Evolutionary conservation across 257 asterid species (phyloP).

Genomic region (Scutellaria baicalensis): DNA sequence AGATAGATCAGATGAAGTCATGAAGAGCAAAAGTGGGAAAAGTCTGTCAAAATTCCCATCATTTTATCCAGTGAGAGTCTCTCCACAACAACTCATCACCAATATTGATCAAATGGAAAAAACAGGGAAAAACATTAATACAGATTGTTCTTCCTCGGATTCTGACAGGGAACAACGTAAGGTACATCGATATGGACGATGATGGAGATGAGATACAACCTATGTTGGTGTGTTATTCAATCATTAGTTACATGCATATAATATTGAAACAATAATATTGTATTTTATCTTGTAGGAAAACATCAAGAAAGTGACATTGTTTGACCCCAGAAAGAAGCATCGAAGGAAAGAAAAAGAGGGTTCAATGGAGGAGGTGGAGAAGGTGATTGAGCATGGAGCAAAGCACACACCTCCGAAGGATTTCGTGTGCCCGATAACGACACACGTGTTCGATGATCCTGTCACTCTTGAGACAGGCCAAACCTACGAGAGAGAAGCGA

Average conservation of each 20-base stretch:
- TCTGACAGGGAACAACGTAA: slow-evolving; percentile 27
- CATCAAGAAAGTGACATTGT: slow-evolving; percentile 31
- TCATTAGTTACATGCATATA: not conserved
- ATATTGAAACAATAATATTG: not conserved
- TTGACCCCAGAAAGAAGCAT: slow-evolving; percentile 9
- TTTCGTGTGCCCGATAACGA: slow-evolving; percentile 81
- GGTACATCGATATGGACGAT: slow-evolving; percentile 44
- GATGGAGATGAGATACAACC: not conserved
- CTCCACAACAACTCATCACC: slow-evolving; percentile 32
- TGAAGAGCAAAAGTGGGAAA: slow-evolving; percentile 15
- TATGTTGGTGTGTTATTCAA: not conserved
- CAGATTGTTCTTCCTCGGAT: slow-evolving; percentile 34
- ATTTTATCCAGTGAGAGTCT: slow-evolving; percentile 57
- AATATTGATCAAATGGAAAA: slow-evolving; percentile 24
- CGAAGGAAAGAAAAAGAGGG: too few species aligned
- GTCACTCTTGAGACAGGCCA: slow-evolving; percentile 88
- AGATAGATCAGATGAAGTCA: slow-evolving; percentile 40
- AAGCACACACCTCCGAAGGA: slow-evolving; percentile 60
- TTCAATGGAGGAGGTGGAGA: slow-evolving; percentile 44
- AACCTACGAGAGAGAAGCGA: slow-evolving; percentile 69
- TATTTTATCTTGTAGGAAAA: slow-evolving; percentile 47
- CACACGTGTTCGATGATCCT: slow-evolving; percentile 66
- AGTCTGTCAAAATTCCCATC: slow-evolving; percentile 47
- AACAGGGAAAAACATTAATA: slow-evolving; percentile 7
- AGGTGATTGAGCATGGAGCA: slow-evolving; percentile 15